Base-by-base conservation (phyloP, 768 basidiomycete species). In the Naganishia randhawae region DNA sequence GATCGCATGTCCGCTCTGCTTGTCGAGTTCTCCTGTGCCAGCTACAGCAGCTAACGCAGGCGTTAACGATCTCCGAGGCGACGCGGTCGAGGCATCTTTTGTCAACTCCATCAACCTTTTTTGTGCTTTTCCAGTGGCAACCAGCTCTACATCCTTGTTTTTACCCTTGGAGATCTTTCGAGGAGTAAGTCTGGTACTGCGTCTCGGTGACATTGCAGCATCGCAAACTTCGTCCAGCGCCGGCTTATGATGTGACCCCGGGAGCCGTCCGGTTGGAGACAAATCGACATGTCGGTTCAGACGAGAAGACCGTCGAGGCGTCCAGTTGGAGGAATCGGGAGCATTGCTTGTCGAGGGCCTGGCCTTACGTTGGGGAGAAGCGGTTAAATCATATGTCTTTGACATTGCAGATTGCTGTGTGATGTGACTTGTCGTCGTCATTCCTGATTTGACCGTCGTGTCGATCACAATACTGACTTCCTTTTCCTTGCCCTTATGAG, bases 281-380 rank as follows among this genome's bases (percentile, higher is more conserved):
- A 19, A 39, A 61, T 67, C 66, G 41, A 29, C 54, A 41, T 57
- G 48, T 19, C 35, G 66, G 22, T 64, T 69, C 8, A 69, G 64
- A 35, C 69, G 63, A 48, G 63, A 65, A 16, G 69, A 69, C 39
- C 69, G 33, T 31, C 69, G 63, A 27, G 69, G 69, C 3, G 69
- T 65, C 63, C 51, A 48, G 29, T 65, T 65, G 29, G 41, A 53
- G 52, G 63, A 51, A 31, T 54, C 63, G 14, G 69, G 42, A 9
- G 63, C 41, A 45, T 42, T 37, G 29, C 54, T 33, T 3, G 54
- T 45, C 3, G 54, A 45, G 10, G 64, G 63, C 32, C 63, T 41
- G 2, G 31, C 29, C 14, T 31, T 64, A 11, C 52, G 32, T 27
- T 39, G 51, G 6, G 53, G 53, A 22, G 41, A 50, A 8, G 64